These are phyloP conservation scores for Cairneyella variabilis DNA, from an alignment of 495 filamentous ascomycete genomes.

Conservation along the genomic window DNA sequence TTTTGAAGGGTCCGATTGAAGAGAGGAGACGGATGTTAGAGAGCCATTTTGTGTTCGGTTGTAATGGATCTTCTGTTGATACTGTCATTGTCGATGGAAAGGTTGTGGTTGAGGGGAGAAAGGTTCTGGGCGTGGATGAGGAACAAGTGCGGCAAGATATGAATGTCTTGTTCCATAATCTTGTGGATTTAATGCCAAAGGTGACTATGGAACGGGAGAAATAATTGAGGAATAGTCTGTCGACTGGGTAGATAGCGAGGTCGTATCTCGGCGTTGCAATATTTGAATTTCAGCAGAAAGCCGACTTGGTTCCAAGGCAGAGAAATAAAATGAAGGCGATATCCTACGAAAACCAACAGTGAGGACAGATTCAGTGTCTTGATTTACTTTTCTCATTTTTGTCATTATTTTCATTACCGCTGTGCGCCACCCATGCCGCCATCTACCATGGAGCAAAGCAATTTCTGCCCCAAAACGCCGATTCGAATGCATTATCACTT, in stretches of 20 bases:
- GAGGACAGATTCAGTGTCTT: too few relatives aligned
- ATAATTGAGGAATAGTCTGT: too few relatives aligned
- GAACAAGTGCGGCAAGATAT: conserved; percentile 3
- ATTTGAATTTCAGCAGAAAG: too few relatives aligned
- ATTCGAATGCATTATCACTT: neutral
- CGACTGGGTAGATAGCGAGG: too few relatives aligned
- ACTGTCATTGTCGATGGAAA: conserved; percentile 6
- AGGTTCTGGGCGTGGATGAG: conserved; percentile 8
- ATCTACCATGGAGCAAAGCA: too few relatives aligned
- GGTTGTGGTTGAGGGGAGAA: conserved; percentile 3
- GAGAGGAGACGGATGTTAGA: conserved; percentile 5
- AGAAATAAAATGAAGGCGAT: too few relatives aligned
- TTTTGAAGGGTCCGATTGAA: neutral
- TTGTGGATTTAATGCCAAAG: conserved; percentile 5
- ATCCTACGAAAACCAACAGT: too few relatives aligned
- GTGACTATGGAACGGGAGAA: conserved; percentile 4
- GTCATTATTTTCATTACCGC: too few relatives aligned
- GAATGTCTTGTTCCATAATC: conserved; percentile 2
- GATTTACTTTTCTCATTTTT: too few relatives aligned
- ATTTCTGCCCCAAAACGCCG: conserved; percentile 4
- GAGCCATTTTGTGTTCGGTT: conserved; percentile 10
- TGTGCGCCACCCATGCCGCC: too few relatives aligned
- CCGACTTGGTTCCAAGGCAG: too few relatives aligned
- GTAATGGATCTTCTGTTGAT: conserved; percentile 4
- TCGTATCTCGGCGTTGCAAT: too few relatives aligned